phyloP scores from a whole-genome alignment of 768 basidiomycete genomes.

The Leccinum sublutescens region DNA sequence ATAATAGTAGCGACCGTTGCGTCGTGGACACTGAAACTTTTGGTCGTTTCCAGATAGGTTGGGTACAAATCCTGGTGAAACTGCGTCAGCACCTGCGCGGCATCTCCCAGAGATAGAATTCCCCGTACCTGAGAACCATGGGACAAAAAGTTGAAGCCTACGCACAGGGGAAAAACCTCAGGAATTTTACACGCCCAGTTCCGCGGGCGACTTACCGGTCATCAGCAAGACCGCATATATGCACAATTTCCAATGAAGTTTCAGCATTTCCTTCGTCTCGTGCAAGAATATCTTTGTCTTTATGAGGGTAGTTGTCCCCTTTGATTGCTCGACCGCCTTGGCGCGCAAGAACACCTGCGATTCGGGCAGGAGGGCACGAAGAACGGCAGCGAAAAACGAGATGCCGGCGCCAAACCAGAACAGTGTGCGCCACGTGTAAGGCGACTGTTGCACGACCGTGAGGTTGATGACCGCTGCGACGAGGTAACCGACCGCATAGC shows the following conservation, averaged over 20 bases:
- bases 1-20: conserved; percentile 82
- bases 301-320: conserved; percentile 35
- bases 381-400: conserved; percentile 61
- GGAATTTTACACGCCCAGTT: not conserved
- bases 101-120: not conserved
- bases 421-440: conserved; percentile 64
- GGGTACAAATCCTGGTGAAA: conserved; percentile 64
- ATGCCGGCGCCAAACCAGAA: conserved; percentile 82
- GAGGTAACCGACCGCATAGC: conserved; percentile 85
- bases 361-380: conserved; percentile 75
- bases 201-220: conserved; percentile 41
- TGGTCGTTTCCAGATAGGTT: conserved; percentile 64
- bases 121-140: conserved; percentile 60
- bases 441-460: conserved; percentile 41
- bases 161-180: not conserved
- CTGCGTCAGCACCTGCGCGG: not conserved
- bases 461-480: conserved; percentile 84
- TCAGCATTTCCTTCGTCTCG: conserved; percentile 76
- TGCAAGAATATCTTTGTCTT: conserved; percentile 72
- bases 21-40: conserved; percentile 54
- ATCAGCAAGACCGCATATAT: conserved; percentile 84
- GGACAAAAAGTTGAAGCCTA: conserved; percentile 75
- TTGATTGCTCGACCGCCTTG: conserved; percentile 48
- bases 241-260: conserved; percentile 76
- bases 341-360: conserved; percentile 70